Evolutionary conservation across 2,329 filamentous ascomycete genomes (phyloP), one percentile per base, ranked within the genome.

Genomic region (Aspergillus intermedius): DNA sequence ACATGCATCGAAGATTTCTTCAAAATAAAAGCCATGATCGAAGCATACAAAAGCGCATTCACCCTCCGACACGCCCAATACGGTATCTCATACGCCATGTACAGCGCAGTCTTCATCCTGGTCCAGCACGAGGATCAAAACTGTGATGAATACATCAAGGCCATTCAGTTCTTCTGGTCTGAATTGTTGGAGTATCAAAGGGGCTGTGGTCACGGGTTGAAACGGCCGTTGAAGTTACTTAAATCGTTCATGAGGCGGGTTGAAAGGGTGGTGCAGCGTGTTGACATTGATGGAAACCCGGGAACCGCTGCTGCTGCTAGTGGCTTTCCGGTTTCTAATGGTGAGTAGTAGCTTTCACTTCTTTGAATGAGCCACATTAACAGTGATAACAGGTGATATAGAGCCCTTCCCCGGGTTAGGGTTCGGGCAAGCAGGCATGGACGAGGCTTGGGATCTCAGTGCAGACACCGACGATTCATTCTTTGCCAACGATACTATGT

Each of bases 121-220:
- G 35, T 55, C 9, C 54, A 47, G 4, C 54, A 56, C 9, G 39
- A 43, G 2, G 28, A 47, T 37, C 54, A 56, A 19, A 50, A 54
- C 17, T 23, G 49, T 10, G 45, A 39, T 2, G 48, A 54, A 13
- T 54, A 44, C 19, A 51, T 47, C 1, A 63, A 69, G n/a, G 54
- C 56, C 10, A 69, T 70, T 12, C 61, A 57, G 5, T 70, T 70
- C 51, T 69, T 70, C 54, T 70, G 66, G 65, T 64, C 58, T 12
- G 65, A 61, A 25, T 60, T 70, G 32, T 62, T 59, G 25, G 67
- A 69, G 23, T 49, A 69, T 7, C 64, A 69, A 44, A 50, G 60
- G 1, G 67, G 67, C 4, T 68, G 67, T 48, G 66, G 69, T 44
- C 63, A 65, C 48, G 67, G 67, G 19, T 54, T 70, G n/a, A 62